phyloP scores from a whole-genome alignment of 2,329 filamentous ascomycete genomes.

The Ophiostoma quercus region DNA sequence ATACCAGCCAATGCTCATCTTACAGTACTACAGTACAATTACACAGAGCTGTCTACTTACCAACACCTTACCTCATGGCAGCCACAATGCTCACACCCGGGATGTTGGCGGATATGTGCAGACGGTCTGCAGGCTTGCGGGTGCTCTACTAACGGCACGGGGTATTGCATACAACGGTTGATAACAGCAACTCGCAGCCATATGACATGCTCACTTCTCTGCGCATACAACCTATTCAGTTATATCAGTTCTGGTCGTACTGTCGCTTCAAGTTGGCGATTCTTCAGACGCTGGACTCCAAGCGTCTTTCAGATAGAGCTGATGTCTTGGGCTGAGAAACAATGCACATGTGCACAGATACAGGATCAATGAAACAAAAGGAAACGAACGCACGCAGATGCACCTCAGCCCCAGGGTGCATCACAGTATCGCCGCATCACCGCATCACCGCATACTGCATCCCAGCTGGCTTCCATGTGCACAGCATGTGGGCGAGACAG shows the following conservation, averaged over 20 bases:
- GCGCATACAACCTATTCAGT: neutral
- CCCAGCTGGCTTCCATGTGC: neutral
- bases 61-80: neutral
- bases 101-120: neutral
- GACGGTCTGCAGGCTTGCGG: neutral
- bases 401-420: neutral
- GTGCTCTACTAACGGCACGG: neutral
- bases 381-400: neutral
- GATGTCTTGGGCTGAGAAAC: neutral
- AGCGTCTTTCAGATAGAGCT: no score
- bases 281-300: neutral
- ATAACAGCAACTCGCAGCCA: neutral
- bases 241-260: neutral
- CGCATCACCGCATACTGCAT: neutral
- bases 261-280: neutral
- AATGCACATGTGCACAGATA: neutral
- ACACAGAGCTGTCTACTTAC: no score
- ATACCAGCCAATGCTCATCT: no score
- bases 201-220: neutral
- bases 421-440: neutral
- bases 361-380: neutral
- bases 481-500: neutral
- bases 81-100: neutral
- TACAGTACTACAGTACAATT: no score
- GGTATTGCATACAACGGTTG: neutral